Base-by-base conservation (phyloP, 148 eudicot species). In the Camellia japonica region DNA sequence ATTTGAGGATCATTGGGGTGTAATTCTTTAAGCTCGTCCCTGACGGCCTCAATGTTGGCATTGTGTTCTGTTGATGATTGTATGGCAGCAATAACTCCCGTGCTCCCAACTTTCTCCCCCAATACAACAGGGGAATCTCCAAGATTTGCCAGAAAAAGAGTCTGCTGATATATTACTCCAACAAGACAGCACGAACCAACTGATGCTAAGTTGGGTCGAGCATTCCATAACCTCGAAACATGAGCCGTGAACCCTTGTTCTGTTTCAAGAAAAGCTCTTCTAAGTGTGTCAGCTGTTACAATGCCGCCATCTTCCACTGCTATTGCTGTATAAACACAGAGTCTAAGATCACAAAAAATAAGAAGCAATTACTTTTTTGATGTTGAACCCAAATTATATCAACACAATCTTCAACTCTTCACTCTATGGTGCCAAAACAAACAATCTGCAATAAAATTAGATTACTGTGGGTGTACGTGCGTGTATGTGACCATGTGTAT, bases 51-150 rank as follows among this genome's bases (percentile, higher is more conserved):
- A 75, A 83, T 49, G 74, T 91, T 91, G 68, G 92, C 94, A 88
- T 91, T 91, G 84, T 91, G 94, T 78, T 91, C 94, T 43, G 83
- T 72, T 66, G 94, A 89, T 74, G 89, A 81, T 81, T 91, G 94
- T 68, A 88, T 80, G 79, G 94, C 94, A 16, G 87, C 90, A 54
- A 88, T 55, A 71, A 74, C 80, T 44, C 87, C 90, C 16, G 90
- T 82, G 51, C 77, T 85, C 18, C 90, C 79, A 58, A 83, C 87
- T 85, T 91, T 91, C 76, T 85, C 84, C 66, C 94, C 94, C 74
- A 91, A 82, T 60, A 91, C 94, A 79, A 88, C 92, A 79, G 92
- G 94, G 47, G 94, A 91, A 88, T 91, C 94, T 72, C 94, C 94
- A 56, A 83, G 82, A 84, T 89, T 91, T 58, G 94, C 94, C 49